phyloP scores from a whole-genome alignment of 1,284 basidiomycete species.

The Apiotrichum porosum region DNA sequence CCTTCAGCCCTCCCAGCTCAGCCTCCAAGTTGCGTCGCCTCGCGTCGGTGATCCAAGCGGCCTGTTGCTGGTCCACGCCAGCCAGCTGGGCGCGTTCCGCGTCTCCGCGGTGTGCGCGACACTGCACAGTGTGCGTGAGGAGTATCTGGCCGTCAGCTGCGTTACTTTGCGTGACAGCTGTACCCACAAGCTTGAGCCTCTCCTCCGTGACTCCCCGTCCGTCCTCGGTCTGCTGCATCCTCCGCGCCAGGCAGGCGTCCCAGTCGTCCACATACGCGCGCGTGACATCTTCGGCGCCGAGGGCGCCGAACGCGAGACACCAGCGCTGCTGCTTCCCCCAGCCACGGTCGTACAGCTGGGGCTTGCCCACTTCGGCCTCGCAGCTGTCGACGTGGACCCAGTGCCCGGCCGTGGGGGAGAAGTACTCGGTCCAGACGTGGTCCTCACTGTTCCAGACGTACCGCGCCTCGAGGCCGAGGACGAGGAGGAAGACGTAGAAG shows the following conservation, averaged over 20 bases:
- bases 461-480: slow-evolving; percentile 47
- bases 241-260: slow-evolving; percentile 25
- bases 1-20: slow-evolving; percentile 30
- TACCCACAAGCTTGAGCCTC: slow-evolving; percentile 36
- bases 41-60: slow-evolving; percentile 37
- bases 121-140: slow-evolving; percentile 20
- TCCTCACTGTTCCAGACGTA: slow-evolving; percentile 52
- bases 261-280: slow-evolving; percentile 48
- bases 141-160: slow-evolving; percentile 22
- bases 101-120: slow-evolving; percentile 5
- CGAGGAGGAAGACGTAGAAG: slow-evolving; percentile 50
- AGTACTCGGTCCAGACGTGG: slow-evolving; percentile 54
- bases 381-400: slow-evolving; percentile 52
- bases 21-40: slow-evolving; percentile 26
- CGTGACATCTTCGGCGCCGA: slow-evolving; percentile 51
- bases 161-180: background rate
- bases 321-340: slow-evolving; percentile 54
- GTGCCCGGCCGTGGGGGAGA: slow-evolving; percentile 32
- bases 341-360: slow-evolving; percentile 50
- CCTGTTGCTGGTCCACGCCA: slow-evolving; percentile 40
- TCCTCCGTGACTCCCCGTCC: slow-evolving; percentile 34
- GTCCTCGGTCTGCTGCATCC: slow-evolving; percentile 9
- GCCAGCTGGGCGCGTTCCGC: slow-evolving; percentile 22
- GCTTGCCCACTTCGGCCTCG: slow-evolving; percentile 49
- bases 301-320: slow-evolving; percentile 48